Base-by-base conservation (phyloP, 2,329 filamentous ascomycete species). In the Chaetomiaceae sp. region DNA sequence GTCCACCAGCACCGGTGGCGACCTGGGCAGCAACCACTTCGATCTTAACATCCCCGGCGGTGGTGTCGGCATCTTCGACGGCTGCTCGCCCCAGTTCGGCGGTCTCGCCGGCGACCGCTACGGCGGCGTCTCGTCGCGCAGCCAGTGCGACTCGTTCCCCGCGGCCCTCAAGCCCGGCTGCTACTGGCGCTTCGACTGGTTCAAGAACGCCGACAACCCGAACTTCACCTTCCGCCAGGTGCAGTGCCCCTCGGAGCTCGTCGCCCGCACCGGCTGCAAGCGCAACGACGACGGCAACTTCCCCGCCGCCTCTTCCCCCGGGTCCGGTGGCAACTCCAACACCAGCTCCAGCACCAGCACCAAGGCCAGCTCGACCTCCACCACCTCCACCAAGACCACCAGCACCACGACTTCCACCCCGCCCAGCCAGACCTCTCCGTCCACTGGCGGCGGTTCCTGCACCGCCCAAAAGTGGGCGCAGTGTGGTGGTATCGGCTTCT, bases 1-100 rank as follows among this genome's bases (percentile, higher is more conserved):
- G 62, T 77, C 78, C 8, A 82, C 78, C 30, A 85, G 84, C 64
- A 85, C 81, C 2, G 81, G 80, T 25, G 71, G 70, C 17, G 80
- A 83, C 61, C 67, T 83, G 7, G 71, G 70, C 37, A 60, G 62
- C 27, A 81, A 82, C 61, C 80, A 83, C 55, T 83, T 83, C 60
- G 79, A 83, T 65, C 62, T 83, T 17, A 61, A 72, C 66, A 76
- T 78, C 23, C 76, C 75, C 3, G 78, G 78, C 14, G 78, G 79
- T 50, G 79, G 79, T 23, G 73, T 75, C 17, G 79, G 79, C 42
- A 70, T 74, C 51, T 81, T 74, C 60, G 73, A 79, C 53, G 77
- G 70, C 27, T 81, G 77, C 63, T 68, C 65, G 0, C 63, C 66
- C 8, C 68, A 80, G 66, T 81, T 72, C 57, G 70, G 70, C 21